A percentile compares a stretch with the other conserved stretches of the same genome.
Evolutionary conservation across 345 rosid species (phyloP).

Genomic region (Syzygium grande): DNA sequence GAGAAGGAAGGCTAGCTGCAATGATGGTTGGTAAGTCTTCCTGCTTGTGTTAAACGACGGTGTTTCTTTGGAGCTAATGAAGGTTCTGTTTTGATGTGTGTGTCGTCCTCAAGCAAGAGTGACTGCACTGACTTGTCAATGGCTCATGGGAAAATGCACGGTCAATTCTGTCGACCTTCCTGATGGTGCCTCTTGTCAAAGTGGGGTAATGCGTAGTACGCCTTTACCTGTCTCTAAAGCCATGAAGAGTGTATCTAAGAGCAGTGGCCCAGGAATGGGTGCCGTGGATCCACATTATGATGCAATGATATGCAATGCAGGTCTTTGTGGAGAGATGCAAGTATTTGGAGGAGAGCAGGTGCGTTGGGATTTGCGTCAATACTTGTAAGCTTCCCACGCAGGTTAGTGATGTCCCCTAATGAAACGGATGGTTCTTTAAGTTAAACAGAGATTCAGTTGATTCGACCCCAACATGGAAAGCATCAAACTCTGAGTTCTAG

Average conservation of each 20-base stretch:
- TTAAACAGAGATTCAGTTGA: neutral
- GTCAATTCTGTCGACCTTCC: slow-evolving; percentile 75
- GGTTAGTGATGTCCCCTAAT: slow-evolving; percentile 17
- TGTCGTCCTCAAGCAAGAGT: slow-evolving; percentile 55
- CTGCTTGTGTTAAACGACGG: too few relatives aligned
- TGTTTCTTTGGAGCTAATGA: neutral
- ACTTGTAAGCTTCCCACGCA: slow-evolving; percentile 96
- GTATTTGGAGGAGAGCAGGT: slow-evolving; percentile 91
- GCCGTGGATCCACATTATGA: neutral
- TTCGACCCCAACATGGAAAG: neutral
- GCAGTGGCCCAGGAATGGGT: neutral
- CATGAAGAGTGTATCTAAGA: neutral
- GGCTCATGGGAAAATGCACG: slow-evolving; percentile 81
- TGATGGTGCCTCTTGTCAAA: slow-evolving; percentile 58
- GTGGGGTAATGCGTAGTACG: slow-evolving; percentile 40
- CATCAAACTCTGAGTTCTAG: neutral
- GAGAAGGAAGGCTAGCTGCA: slow-evolving; percentile 70
- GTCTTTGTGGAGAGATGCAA: slow-evolving; percentile 87
- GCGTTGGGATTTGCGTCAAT: slow-evolving; percentile 73
- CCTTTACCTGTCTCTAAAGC: neutral
- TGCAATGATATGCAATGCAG: slow-evolving; percentile 13
- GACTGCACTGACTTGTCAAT: slow-evolving; percentile 79
- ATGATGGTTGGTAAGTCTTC: slow-evolving; percentile 77
- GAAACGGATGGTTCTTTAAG: neutral
- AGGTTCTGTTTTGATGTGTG: neutral